Base-by-base conservation (phyloP, 2,329 filamentous ascomycete genomes). In the Penicillium italicum region DNA sequence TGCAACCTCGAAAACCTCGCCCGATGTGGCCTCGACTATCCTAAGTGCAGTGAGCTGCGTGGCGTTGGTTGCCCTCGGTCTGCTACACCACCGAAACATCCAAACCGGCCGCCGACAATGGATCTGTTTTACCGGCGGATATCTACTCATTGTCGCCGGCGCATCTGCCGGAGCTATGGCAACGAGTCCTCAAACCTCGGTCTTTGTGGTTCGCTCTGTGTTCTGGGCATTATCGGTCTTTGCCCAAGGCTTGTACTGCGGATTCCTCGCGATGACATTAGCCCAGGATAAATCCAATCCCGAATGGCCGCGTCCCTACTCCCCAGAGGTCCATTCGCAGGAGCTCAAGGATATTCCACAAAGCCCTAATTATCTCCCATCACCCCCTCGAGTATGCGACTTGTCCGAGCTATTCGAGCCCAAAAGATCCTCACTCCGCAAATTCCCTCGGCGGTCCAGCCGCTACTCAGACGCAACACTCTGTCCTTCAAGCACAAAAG, bases 161-260 rank as follows among this genome's bases (percentile, higher is more conserved):
- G 56, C 62, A 22, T 65, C 61, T 28, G 70, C 70, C 22, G 73
- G 67, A 14, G 63, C 60, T 26, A 67, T 70, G 50, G 61, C 64
- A 37, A 64, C 57, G 53, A 63, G 48, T 48, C 55, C 14, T 47
- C 62, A 44, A 37, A 43, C 33, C n/a, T 41, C 60, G 1, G 47
- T 69, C 16, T 63, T 76, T 37, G 62, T 72, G 31, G 68, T 68
- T 20, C 73, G 77, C 40, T 73, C 74, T 51, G 66, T 71, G 10
- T 57, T 72, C 36, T 74, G 71, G 70, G 63, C 64, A 3, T 48
- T 71, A 4, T 72, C 72, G 2, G 58, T 73, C 10, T 64, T 74
- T 11, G 47, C 55, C 4, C 67, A 75, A 49, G 66, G 68, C 14
- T 44, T 69, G 4, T 67, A 71, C 43, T 70, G 63, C 46, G 69